Base-by-base conservation (phyloP, 2,329 filamentous ascomycete species). In the Ambrosiella beaveri region DNA sequence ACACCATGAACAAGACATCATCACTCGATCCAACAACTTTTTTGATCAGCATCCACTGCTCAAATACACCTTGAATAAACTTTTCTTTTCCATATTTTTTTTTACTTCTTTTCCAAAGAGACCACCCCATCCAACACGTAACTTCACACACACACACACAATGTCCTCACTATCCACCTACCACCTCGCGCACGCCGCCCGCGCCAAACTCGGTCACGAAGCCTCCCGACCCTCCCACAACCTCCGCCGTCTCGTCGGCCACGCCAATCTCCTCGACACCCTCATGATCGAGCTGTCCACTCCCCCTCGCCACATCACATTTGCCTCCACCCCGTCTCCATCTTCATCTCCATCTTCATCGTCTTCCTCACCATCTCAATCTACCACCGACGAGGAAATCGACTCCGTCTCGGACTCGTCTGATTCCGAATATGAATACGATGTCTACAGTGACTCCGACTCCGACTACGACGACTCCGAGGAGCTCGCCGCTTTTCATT, bases 141-240 rank as follows among this genome's bases (percentile, higher is more conserved):
- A 27, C 69, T 60, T 64, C 67, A 61, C 59, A 65, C 15, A 12
- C 15, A 41, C 11, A 54, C 35, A 53, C 9, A 53, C 44, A 11
- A 97, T 97, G 93, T 94, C 86, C 70, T 85, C 97, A 75, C 94
- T 91, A 36, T 89, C 96, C 74, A 97, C 91, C 62, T 98, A 97
- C 85, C 95, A 88, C 76, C 85, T 97, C 66, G 93, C 93, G 70
- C 90, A 95, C 78, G 91, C 90, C 73, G 93, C 93, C 69, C 84
- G 93, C 71, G 85, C 84, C 66, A 98, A 98, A 88, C 89, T 98
- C 68, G 89, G 89, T 64, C 81, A 79, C 63, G 91, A 97, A 75
- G 93, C 93, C 75, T 82, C 84, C 71, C 85, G 85, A 67, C 77
- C 88, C 66, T 91, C 97, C 70, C 93, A 97, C 79, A 84, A 97